phyloP scores from a whole-genome alignment of 2,329 filamentous ascomycete species.

The Penicillium janthinellum region DNA sequence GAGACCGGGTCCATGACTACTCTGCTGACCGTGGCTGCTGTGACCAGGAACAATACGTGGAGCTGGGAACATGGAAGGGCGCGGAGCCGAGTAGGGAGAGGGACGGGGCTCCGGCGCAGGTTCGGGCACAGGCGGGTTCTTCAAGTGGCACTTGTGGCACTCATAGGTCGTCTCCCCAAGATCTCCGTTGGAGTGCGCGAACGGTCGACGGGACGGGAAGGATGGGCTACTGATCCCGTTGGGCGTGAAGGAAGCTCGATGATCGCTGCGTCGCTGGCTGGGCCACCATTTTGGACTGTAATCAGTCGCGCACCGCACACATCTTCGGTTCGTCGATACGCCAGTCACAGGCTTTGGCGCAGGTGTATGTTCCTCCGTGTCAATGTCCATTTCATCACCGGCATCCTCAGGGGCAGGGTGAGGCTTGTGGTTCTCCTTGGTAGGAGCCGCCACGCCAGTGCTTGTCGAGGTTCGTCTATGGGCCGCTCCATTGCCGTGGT shows the following conservation, averaged over 20 bases:
- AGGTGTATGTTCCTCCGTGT: constrained; percentile 30
- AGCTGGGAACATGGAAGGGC: constrained; percentile 36
- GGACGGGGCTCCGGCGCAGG: constrained; percentile 38
- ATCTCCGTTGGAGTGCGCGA: constrained; percentile 33
- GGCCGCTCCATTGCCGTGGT: constrained; percentile 33
- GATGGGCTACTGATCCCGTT: constrained; percentile 36
- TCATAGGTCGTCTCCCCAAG: constrained; percentile 55
- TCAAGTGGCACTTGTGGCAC: constrained; percentile 71
- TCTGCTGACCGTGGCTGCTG: not conserved
- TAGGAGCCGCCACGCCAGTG: constrained; percentile 35
- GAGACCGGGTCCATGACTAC: constrained; percentile 6
- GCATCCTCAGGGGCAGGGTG: constrained; percentile 24
- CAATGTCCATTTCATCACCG: constrained; percentile 36
- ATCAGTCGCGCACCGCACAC: constrained; percentile 43
- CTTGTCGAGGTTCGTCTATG: constrained; percentile 62
- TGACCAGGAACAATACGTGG: constrained; percentile 25
- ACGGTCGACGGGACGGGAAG: constrained; percentile 30
- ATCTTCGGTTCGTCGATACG: constrained; percentile 34
- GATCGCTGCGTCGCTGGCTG: constrained; percentile 56
- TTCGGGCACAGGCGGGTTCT: constrained; percentile 42
- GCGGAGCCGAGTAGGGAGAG: constrained; percentile 38
- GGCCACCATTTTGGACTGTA: constrained; percentile 64
- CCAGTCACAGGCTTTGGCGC: constrained; percentile 22
- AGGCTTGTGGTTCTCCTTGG: constrained; percentile 31
- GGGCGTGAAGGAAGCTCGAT: constrained; percentile 39